Base-by-base conservation (phyloP, 1,139 yeast genomes). In the Meyerozyma carpophila region DNA sequence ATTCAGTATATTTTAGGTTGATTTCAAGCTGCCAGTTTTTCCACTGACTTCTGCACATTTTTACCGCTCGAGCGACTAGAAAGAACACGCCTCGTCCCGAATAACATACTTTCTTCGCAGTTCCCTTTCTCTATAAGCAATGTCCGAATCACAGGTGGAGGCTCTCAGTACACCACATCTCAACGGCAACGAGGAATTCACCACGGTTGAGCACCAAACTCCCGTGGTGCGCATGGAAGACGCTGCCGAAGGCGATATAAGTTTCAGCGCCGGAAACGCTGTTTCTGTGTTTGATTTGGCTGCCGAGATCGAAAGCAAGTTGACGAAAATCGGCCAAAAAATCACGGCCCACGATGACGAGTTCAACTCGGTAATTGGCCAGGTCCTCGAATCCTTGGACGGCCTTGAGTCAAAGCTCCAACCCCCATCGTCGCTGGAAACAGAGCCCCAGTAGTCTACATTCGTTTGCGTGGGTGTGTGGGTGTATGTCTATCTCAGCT, bases 241-340 rank as follows among this genome's bases (percentile, higher is more conserved):
- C 18, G 24, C 39, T 34, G 24, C n/a, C n/a, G 24, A 31, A 32
- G 20, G 39, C 41, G 28, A 37, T 32, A 25, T 7, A 27, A 38
- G 39, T 34, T 32, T 29, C 27, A 26, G 48, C 40, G 5, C 14
- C 34, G 34, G 41, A 44, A 18, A 27, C 41, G 28, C 42, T 9
- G 27, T 28, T 4, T 41, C 50, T 5, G 41, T 48, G 3, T 40
- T 50, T 8, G 52, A 48, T 32, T 41, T 49, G 34, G 48, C 48
- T 3, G 47, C 48, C 32, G 43, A 37, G 16, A 45, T 50, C 18
- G 51, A 50, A 31, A 41, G 44, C 8, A 44, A 42, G 20, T 32
- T 46, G 14, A 39, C 41, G 36, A 44, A 43, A n/a, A 40, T 48
- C 10, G 8, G 42, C 18, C 43, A 42, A 3, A 28, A 34, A 11